Conservation (phyloP, 2,329 filamentous ascomycete species). For the Grosmannia clavigera region DNA sequence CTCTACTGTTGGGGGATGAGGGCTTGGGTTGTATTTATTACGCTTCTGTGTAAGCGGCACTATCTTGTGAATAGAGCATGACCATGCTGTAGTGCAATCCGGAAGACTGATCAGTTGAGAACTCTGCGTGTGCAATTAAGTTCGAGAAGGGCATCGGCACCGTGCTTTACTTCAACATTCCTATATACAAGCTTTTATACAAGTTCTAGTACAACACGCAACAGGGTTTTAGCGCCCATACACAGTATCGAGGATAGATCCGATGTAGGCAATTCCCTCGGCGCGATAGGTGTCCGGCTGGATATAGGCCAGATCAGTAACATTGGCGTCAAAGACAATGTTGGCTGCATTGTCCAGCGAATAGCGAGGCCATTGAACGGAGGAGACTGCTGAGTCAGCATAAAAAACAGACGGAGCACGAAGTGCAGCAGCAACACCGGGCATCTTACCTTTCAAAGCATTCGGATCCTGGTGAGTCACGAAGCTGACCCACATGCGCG, state of each 20-base stretch:
- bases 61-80: too few relatives aligned
- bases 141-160: too few relatives aligned
- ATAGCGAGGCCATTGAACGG: constrained; percentile 29
- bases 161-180: too few relatives aligned
- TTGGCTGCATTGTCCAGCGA: constrained; percentile 25
- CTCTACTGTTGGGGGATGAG: too few relatives aligned
- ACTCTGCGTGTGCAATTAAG: too few relatives aligned
- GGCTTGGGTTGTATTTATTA: too few relatives aligned
- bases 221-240: background rate
- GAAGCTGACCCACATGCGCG: constrained; percentile 38
- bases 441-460: background rate
- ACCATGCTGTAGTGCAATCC: too few relatives aligned
- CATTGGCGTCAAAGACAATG: constrained; percentile 26
- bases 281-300: constrained; percentile 35
- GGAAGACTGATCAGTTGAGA: too few relatives aligned
- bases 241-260: background rate
- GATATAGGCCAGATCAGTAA: constrained; percentile 23
- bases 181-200: too few relatives aligned
- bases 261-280: constrained; percentile 30
- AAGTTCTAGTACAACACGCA: too few relatives aligned
- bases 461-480: constrained; percentile 33
- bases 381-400: constrained; percentile 5
- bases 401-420: background rate
- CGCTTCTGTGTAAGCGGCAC: too few relatives aligned
- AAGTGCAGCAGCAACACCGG: too few relatives aligned